A percentile compares a stretch with the other conserved stretches of the same genome.
Evolutionary conservation across 179 eudicot genomes (phyloP).

Genomic region (Silene vulgaris): DNA sequence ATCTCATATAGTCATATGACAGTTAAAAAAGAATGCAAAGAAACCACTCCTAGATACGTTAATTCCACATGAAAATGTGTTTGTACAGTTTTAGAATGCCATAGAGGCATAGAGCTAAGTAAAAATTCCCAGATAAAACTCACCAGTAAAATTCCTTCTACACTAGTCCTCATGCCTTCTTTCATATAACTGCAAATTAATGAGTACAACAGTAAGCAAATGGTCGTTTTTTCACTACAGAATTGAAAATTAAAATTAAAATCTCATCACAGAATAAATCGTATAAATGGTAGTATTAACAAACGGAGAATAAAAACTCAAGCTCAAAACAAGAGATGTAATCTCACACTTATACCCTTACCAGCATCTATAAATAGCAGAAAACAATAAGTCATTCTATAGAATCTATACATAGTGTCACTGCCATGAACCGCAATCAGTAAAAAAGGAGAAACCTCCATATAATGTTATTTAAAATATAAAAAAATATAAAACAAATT

Average conservation of each 20-base stretch:
- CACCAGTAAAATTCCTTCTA: constrained; percentile 75
- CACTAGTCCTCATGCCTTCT: constrained; percentile 81
- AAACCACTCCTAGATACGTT: not conserved
- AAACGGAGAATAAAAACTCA: not conserved
- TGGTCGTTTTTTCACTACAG: not conserved
- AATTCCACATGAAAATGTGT: not conserved
- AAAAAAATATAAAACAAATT: not conserved
- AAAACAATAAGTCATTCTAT: not conserved
- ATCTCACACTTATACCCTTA: constrained; percentile 3
- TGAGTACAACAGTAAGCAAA: not conserved
- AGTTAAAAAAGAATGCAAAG: not conserved
- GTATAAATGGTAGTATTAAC: not conserved
- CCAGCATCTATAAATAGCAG: not conserved
- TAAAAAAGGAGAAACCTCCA: constrained; percentile 1
- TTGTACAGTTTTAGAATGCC: not conserved
- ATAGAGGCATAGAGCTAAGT: not conserved
- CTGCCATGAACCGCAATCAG: not conserved
- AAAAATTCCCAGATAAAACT: constrained; percentile 23
- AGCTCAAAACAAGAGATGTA: not conserved
- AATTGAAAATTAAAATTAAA: not conserved
- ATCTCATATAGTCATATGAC: not conserved
- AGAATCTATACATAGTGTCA: not conserved
- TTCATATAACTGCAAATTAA: constrained; percentile 45
- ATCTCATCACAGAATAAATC: not conserved
- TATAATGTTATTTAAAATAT: not conserved